Percentiles rank a stretch among this genome's conserved stretches.
Conservation (phyloP, 1,139 yeast species). For the Suhomyces taliae region DNA sequence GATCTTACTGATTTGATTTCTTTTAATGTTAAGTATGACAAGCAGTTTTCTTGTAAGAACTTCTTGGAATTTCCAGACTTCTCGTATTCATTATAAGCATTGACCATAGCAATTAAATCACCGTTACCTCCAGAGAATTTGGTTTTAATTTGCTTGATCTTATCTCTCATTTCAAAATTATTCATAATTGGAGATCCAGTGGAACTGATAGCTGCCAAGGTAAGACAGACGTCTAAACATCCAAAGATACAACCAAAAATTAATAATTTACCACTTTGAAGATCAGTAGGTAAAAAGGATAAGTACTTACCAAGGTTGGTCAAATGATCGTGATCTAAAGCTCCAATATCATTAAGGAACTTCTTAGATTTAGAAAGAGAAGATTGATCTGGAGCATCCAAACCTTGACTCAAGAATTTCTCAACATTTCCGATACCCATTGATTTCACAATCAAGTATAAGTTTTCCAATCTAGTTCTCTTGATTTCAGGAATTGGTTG, state of each 20-base stretch:
- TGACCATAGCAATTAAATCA: constrained; percentile 68
- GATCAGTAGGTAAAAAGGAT: constrained; percentile 82
- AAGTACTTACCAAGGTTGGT: constrained; percentile 82
- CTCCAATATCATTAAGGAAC: constrained; percentile 70
- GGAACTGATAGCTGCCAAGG: constrained; percentile 74
- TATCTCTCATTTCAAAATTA: constrained; percentile 63
- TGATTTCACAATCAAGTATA: constrained; percentile 79
- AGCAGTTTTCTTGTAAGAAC: constrained; percentile 60
- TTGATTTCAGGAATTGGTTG: constrained; percentile 89
- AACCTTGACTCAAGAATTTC: constrained; percentile 67
- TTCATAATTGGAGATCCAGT: constrained; percentile 72
- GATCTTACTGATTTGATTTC: constrained; percentile 70
- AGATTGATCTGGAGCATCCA: constrained; percentile 72
- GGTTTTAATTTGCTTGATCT: constrained; percentile 53
- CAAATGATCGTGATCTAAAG: constrained; percentile 55
- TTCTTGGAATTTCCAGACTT: constrained; percentile 31
- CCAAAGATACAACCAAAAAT: constrained; percentile 82
- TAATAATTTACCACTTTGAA: constrained; percentile 79
- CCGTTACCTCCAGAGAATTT: constrained; percentile 51
- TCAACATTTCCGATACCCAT: constrained; percentile 81
- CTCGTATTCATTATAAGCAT: constrained; percentile 57
- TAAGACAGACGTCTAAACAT: constrained; percentile 71
- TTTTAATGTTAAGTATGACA: constrained; percentile 64
- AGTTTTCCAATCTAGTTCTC: constrained; percentile 77
- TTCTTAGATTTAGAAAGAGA: constrained; percentile 64